Evolutionary conservation across 2,329 filamentous ascomycete species (phyloP).

Genomic region (Diplodia intermedia): DNA sequence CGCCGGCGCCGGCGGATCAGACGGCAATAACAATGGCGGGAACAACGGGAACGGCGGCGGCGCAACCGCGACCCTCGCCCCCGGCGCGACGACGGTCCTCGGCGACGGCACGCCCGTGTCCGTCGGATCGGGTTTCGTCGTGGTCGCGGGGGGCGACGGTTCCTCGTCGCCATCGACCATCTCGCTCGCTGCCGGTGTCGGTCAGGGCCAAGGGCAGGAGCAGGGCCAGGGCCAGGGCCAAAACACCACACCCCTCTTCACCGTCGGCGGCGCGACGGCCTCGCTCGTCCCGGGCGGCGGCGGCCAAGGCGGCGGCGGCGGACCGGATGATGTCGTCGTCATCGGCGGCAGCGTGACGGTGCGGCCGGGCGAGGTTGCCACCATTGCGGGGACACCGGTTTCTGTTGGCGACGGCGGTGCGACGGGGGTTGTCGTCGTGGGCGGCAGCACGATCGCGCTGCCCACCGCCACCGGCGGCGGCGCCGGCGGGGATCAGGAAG

Average conservation of each 20-base stretch:
- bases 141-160: background rate
- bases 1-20: background rate
- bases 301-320: no score
- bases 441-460: background rate
- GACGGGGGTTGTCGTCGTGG: background rate
- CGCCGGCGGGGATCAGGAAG: background rate
- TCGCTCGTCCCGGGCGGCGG: background rate
- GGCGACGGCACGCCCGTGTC: slow-evolving; percentile 43
- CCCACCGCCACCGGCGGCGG: background rate
- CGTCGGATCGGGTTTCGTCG: slow-evolving; percentile 27
- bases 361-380: background rate
- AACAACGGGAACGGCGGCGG: slow-evolving; percentile 36
- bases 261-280: background rate
- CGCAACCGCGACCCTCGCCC: slow-evolving; percentile 39
- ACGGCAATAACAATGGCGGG: background rate
- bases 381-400: background rate
- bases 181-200: background rate
- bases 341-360: background rate
- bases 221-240: background rate
- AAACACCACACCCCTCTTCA: background rate
- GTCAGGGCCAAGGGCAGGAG: no score
- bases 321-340: background rate
- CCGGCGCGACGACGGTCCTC: slow-evolving; percentile 43
- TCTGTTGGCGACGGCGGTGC: background rate
- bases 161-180: background rate